phyloP scores from a whole-genome alignment of 2,329 filamentous ascomycete species.

The Zasmidium cellare region DNA sequence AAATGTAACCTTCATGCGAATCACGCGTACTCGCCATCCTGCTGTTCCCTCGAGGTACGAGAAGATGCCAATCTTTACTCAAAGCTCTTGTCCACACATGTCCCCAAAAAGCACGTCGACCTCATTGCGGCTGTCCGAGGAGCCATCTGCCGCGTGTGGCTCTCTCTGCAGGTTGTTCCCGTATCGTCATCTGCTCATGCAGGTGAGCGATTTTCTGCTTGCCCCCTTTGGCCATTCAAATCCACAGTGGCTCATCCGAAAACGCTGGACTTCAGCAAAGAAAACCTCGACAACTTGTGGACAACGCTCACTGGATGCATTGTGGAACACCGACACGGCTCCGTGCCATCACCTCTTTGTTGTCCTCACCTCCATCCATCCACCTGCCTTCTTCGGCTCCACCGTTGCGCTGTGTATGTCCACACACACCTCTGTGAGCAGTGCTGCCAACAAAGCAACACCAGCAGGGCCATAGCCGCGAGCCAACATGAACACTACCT shows the following conservation, averaged over 20 bases:
- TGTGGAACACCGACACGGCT: too few relatives aligned
- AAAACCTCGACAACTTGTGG: too few relatives aligned
- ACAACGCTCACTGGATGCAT: too few relatives aligned
- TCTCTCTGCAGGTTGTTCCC: not conserved
- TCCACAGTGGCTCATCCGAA: too few relatives aligned
- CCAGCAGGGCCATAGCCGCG: not conserved
- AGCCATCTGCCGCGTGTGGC: not conserved
- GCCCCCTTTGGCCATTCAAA: not conserved
- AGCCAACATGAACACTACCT: not conserved
- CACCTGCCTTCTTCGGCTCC: too few relatives aligned
- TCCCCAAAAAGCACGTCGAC: not conserved
- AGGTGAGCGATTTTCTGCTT: slow-evolving; percentile 8
- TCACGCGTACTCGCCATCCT: too few relatives aligned
- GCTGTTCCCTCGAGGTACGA: not conserved
- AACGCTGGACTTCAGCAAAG: too few relatives aligned
- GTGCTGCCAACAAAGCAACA: not conserved
- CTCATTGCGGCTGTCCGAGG: too few relatives aligned
- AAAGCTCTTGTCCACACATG: not conserved
- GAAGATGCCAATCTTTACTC: not conserved
- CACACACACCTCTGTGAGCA: not conserved
- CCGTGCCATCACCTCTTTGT: too few relatives aligned
- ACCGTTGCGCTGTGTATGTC: not conserved
- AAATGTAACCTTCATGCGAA: too few relatives aligned
- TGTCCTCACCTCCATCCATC: too few relatives aligned
- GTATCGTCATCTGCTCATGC: not conserved